Evolutionary conservation across 495 filamentous ascomycete genomes (phyloP), one percentile per base, ranked within the genome.

Genomic region (Chaetomidium leptoderma): DNA sequence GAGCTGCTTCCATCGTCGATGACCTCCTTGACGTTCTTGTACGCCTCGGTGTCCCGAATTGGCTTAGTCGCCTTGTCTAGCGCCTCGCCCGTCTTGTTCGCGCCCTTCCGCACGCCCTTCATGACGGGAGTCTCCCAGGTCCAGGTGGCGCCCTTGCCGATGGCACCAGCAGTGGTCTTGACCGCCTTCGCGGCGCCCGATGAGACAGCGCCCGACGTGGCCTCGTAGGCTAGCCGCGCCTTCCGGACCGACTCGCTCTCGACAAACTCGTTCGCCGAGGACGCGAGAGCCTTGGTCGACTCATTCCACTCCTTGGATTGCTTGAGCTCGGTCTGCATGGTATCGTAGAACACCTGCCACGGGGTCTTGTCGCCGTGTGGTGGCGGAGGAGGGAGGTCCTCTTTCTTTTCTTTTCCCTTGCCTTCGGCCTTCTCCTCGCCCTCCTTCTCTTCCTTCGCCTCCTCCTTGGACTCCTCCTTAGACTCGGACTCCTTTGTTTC

Each of bases 281-380:
- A 87, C 13, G 90, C 90, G 11, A 98, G 81, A 51, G 91, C 90
- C 70, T 97, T 97, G 17, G 92, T 98, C 42, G 90, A 95, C 64
- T 98, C 93, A 65, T 97, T 93, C 93, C 95, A 98, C 72, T 98
- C 93, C 70, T 97, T 95, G 17, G 93, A 97, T 27, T 91, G 88
- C 68, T 96, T 92, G 74, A 98, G 93, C 69, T 97, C 93, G 49
- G 79, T 77, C 66, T 89, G 83, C 70, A 98, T 83, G 53, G 93
- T 98, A 64, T 98, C 93, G 58, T 90, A 88, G 78, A 98, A 98
- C 37, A 98, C 93, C 72, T 96, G 90, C 89, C 93, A 96, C 32
- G 93, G 93, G 8, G 92, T 89, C 76, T 98, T 98, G 74, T 95
- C 90, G 58, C 93, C 95, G 65, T 98, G 95, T 7, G 93, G 93